Conservation (phyloP, 2,329 filamentous ascomycete genomes). For the Capronia coronata region DNA sequence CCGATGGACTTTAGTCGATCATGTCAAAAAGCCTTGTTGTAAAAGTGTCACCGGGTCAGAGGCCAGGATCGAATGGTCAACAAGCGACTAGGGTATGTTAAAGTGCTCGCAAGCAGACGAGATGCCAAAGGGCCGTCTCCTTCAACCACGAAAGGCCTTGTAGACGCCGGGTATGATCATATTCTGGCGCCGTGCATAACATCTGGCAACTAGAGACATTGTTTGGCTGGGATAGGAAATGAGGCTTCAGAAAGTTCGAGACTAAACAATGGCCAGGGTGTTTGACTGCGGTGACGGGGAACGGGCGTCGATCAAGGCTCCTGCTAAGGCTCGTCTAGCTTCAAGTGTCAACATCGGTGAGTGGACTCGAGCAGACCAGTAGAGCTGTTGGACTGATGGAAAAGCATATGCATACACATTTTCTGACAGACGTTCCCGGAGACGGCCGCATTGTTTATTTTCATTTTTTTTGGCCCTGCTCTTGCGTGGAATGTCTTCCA, state of each 20-base stretch:
- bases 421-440: slow-evolving; percentile 3
- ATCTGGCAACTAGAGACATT: slow-evolving; percentile 9
- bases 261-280: slow-evolving; percentile 12
- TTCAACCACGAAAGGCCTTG: slow-evolving; percentile 2
- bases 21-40: slow-evolving; percentile 10
- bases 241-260: slow-evolving; percentile 22
- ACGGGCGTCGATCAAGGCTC: slow-evolving; percentile 18
- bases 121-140: slow-evolving; percentile 5
- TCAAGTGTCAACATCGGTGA: slow-evolving; percentile 8
- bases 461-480: background rate
- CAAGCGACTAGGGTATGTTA: slow-evolving; percentile 13
- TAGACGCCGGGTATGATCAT: slow-evolving; percentile 15
- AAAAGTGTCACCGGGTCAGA: slow-evolving; percentile 2
- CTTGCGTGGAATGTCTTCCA: background rate
- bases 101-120: slow-evolving; percentile 10
- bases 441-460: background rate
- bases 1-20: background rate
- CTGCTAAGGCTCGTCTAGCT: slow-evolving; percentile 14
- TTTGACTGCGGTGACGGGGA: slow-evolving; percentile 13
- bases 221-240: slow-evolving; percentile 24
- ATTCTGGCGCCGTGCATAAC: slow-evolving; percentile 2
- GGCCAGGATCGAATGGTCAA: slow-evolving; percentile 1
- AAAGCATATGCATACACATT: slow-evolving; percentile 1
- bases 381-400: slow-evolving; percentile 6
- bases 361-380: slow-evolving; percentile 6